Evolutionary conservation across 108 stramenopile genomes (phyloP).

Genomic region (Cylindrotheca closterium): DNA sequence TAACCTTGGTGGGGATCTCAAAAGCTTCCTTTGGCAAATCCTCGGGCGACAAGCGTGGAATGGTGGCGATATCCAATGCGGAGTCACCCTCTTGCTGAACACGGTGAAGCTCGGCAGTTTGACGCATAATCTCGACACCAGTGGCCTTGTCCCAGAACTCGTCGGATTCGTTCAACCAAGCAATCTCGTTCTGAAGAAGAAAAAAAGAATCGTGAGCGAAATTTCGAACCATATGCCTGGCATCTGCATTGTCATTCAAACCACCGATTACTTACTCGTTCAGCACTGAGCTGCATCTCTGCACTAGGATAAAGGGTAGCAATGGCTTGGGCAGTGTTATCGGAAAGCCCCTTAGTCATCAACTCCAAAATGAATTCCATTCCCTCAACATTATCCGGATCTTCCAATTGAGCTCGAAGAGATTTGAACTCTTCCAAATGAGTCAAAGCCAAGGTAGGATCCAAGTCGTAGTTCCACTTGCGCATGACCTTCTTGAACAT

Average conservation of each 20-base stretch:
- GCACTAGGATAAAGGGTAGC: conserved; percentile 56
- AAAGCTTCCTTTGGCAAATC: conserved; percentile 54
- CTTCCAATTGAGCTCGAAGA: conserved; percentile 70
- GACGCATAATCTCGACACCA: conserved; percentile 53
- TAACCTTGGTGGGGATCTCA: conserved; percentile 61
- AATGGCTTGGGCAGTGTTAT: conserved; percentile 36
- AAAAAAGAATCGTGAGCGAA: not conserved
- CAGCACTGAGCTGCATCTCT: conserved; percentile 43
- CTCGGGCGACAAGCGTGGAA: conserved; percentile 62
- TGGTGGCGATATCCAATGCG: conserved; percentile 68
- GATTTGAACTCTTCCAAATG: conserved; percentile 69
- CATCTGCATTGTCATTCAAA: not conserved
- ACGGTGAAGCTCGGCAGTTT: conserved; percentile 59
- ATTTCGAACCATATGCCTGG: not conserved
- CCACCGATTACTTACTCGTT: conserved; percentile 31
- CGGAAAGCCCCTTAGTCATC: conserved; percentile 61
- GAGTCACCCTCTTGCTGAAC: conserved; percentile 75
- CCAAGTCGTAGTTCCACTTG: conserved; percentile 87
- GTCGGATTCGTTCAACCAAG: conserved; percentile 34
- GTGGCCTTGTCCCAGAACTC: conserved; percentile 39
- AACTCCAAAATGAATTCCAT: conserved; percentile 63
- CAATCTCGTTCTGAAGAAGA: conserved; percentile 28
- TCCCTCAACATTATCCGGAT: conserved; percentile 28
- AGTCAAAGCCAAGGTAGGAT: conserved; percentile 59
- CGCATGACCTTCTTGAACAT: conserved; percentile 76